Conservation (phyloP, 164 flowering plant species). For the Euptelea pleiosperma region DNA sequence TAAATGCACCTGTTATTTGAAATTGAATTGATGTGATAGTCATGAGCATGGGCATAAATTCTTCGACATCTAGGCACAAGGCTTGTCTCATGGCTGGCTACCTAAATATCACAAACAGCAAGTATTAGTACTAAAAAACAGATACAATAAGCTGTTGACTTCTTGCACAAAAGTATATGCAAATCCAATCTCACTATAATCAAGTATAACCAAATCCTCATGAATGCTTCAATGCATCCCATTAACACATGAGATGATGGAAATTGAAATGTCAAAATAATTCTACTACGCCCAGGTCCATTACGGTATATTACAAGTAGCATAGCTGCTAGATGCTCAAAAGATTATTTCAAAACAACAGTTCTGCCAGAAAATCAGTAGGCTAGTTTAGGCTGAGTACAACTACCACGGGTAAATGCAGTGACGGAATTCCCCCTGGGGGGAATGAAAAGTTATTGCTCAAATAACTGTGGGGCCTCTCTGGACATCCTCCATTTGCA, state of each 20-base stretch:
- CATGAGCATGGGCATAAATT: conserved; percentile 99
- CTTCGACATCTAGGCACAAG: conserved; percentile 89
- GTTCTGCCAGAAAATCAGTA: background rate
- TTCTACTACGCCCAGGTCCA: too few relatives aligned
- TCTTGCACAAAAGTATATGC: background rate
- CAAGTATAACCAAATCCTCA: background rate
- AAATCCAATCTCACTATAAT: too few relatives aligned
- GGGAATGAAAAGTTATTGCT: conserved; percentile 68
- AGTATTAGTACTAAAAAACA: conserved; percentile 12
- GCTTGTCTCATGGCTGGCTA: conserved; percentile 79
- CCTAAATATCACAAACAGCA: conserved; percentile 36
- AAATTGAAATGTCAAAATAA: too few relatives aligned
- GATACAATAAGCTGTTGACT: background rate
- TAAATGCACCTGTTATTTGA: conserved; percentile 85
- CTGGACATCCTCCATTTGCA: conserved; percentile 73
- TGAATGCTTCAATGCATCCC: too few relatives aligned
- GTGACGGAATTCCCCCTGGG: conserved; percentile 70
- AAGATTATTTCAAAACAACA: too few relatives aligned
- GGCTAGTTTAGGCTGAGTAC: conserved; percentile 32
- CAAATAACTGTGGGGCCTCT: conserved; percentile 37
- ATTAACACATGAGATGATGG: too few relatives aligned
- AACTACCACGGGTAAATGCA: conserved; percentile 95
- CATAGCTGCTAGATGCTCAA: too few relatives aligned
- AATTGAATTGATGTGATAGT: conserved; percentile 97
- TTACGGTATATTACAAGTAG: too few relatives aligned